Evolutionary conservation across 768 basidiomycete species (phyloP), one percentile per base, ranked within the genome.

Genomic region (Galerina sulciceps): DNA sequence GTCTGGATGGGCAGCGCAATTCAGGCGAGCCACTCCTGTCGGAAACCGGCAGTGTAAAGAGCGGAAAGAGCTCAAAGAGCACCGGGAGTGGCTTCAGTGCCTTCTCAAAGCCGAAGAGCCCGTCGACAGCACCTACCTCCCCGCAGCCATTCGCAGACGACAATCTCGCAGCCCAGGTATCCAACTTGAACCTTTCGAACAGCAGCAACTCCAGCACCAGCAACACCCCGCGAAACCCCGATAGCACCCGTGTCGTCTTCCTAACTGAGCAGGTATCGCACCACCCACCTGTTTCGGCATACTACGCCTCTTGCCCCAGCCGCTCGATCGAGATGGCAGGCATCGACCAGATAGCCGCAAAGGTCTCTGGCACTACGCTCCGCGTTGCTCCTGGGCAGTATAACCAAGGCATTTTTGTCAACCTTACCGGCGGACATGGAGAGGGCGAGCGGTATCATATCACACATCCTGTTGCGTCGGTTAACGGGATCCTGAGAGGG

Each of bases 221-320:
- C 0, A 58, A 72, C 0, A 69, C 69, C 2, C 61, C 75, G 5
- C 71, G 75, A 26, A 60, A 47, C 34, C 38, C 55, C 43, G 79
- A 77, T 15, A 76, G 78, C 49, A 72, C 86, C 14, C 89, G 93
- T 35, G 85, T 96, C 43, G 83, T 86, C 6, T 96, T 85, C 72
- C 74, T 96, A 46, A 96, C 94, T 13, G 96, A 97, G 72, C 96
- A 97, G 73, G 88, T 98, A 46, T 97, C 93, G 1, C 97, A 99
- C 75, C 97, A 99, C 67, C 97, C 97, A 0, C 97, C 97, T 2
- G 85, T 98, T 31, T 96, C 94, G 1, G 87, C 91, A 0, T 96
- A 87, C 69, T 88, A 86, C 61, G 93, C 90, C 6, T 61, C 76
- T 4, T 96, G 93, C 71, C 93, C 95, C 0, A 76, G 85, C 41